Conservation (phyloP, 208 protist genomes). For the Leishmania tarentolae region DNA sequence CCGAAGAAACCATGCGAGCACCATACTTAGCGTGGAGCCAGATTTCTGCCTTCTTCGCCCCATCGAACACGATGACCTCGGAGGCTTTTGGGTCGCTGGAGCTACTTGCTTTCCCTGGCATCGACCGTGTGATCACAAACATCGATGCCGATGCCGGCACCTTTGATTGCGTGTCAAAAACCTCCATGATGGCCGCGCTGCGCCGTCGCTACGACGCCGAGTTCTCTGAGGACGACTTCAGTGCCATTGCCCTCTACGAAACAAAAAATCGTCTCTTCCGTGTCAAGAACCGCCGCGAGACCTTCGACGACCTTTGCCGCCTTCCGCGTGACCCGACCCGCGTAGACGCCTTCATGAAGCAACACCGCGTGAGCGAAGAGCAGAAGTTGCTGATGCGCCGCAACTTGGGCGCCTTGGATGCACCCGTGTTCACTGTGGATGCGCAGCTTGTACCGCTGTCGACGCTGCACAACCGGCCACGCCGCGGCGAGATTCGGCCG, state of each 20-base stretch:
- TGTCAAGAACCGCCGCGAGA: slow-evolving; percentile 30
- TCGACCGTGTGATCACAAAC: slow-evolving; percentile 84
- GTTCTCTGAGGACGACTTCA: slow-evolving; percentile 45
- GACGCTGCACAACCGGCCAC: slow-evolving; percentile 40
- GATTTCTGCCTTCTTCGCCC: slow-evolving; percentile 73
- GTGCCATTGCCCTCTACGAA: slow-evolving; percentile 39
- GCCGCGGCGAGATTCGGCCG: slow-evolving; percentile 21
- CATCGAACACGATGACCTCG: slow-evolving; percentile 45
- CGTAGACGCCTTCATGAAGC: slow-evolving; percentile 33
- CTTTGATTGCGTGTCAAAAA: slow-evolving; percentile 73
- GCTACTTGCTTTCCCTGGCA: slow-evolving; percentile 85
- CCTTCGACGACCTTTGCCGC: slow-evolving; percentile 44
- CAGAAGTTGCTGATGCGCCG: slow-evolving; percentile 39
- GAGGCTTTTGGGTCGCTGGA: slow-evolving; percentile 83
- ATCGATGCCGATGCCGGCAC: slow-evolving; percentile 63
- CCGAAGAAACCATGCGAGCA: slow-evolving; percentile 71
- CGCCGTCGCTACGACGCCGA: slow-evolving; percentile 28
- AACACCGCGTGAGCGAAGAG: slow-evolving; percentile 23
- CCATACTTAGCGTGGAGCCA: slow-evolving; percentile 89
- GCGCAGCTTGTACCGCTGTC: slow-evolving; percentile 37
- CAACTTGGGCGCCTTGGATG: slow-evolving; percentile 58
- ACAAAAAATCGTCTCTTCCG: slow-evolving; percentile 38
- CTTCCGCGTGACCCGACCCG: slow-evolving; percentile 28
- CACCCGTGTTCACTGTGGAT: slow-evolving; percentile 48
- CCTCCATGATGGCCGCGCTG: slow-evolving; percentile 46